Conservation (phyloP, 2,329 filamentous ascomycete genomes). For the Aspergillus niger region DNA sequence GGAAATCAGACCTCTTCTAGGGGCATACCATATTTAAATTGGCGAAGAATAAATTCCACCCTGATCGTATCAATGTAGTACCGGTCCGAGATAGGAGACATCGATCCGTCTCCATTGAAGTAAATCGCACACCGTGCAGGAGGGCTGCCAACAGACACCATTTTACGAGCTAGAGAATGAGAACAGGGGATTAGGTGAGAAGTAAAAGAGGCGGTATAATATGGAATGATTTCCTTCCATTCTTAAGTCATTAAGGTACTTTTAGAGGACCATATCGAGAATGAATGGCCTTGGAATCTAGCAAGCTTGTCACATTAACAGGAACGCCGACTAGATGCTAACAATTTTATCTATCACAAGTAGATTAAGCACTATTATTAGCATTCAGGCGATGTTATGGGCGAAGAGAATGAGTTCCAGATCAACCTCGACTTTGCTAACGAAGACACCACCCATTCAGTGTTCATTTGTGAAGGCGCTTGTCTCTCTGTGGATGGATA, state of each 20-base stretch:
- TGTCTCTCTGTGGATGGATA: neutral
- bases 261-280: no score
- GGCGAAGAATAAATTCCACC: neutral
- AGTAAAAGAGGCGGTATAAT: conserved; percentile 4
- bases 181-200: conserved; percentile 10
- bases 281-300: no score
- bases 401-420: neutral
- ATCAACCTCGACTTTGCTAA: neutral
- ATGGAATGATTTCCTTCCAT: neutral
- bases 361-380: no score
- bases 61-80: neutral
- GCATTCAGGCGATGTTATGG: neutral
- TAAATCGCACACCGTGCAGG: conserved; percentile 25
- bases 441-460: neutral
- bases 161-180: neutral
- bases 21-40: no score
- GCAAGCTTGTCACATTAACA: no score
- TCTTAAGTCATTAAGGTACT: no score
- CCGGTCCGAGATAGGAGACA: neutral
- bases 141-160: conserved; percentile 17
- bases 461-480: neutral
- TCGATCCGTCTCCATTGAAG: conserved; percentile 13
- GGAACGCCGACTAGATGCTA: no score
- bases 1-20: no score
- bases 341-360: no score